phyloP scores from a whole-genome alignment of 2,329 filamentous ascomycete species.

The Paraphaeosphaeria sporulosa region DNA sequence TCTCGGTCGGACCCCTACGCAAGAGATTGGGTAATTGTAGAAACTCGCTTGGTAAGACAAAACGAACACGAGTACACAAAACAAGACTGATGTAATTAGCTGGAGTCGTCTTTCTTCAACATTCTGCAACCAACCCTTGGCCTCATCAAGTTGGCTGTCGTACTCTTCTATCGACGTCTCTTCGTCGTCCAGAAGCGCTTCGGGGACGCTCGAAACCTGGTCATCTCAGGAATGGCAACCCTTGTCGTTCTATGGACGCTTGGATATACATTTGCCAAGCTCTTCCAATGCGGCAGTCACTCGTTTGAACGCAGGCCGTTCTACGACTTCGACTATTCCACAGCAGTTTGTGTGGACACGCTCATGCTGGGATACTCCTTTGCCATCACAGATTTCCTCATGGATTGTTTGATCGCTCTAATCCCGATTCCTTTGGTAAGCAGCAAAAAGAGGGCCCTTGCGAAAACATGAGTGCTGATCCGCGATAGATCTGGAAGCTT shows the following conservation, averaged over 20 bases:
- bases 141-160: background rate
- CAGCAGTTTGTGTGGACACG: constrained; percentile 9
- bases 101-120: background rate
- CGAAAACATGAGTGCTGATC: background rate
- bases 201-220: background rate
- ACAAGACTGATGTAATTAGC: background rate
- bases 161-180: background rate
- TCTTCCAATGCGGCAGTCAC: background rate
- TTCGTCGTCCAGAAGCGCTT: background rate
- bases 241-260: background rate
- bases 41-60: background rate
- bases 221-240: background rate
- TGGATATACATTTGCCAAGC: constrained; percentile 1
- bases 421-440: constrained; percentile 14
- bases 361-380: constrained; percentile 1
- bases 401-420: constrained; percentile 9
- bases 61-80: background rate
- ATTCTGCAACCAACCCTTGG: background rate
- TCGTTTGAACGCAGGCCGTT: background rate
- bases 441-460: background rate
- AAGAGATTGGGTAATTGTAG: background rate
- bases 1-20: background rate
- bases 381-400: constrained; percentile 13
- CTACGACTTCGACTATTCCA: background rate
- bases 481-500: background rate